These are phyloP conservation scores for Peronospora tabacina DNA, from an alignment of 352 stramenopile species.

Conservation along the genomic window DNA sequence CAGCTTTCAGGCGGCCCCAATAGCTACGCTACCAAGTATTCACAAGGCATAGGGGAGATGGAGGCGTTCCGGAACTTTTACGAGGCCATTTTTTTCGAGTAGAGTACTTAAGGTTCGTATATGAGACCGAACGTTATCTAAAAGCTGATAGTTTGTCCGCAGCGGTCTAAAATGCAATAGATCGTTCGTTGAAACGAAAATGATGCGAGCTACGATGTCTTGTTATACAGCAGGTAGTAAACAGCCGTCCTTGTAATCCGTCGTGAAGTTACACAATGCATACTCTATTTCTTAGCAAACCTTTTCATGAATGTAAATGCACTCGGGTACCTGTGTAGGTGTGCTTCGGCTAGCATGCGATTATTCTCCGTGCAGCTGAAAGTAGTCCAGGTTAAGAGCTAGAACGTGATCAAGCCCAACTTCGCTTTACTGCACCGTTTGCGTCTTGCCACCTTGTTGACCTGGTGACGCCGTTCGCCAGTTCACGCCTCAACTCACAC, in stretches of 20 bases:
- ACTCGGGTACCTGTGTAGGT: constrained; percentile 9
- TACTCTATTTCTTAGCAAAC: constrained; percentile 17
- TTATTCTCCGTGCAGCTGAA: neutral
- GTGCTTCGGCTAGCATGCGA: constrained; percentile 1
- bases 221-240: constrained; percentile 5
- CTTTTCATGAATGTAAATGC: constrained; percentile 13
- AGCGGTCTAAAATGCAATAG: constrained; percentile 4
- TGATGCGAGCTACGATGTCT: constrained; percentile 1
- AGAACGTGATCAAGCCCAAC: neutral
- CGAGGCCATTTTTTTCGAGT: constrained; percentile 75
- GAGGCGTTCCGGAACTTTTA: constrained; percentile 82
- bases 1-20: constrained; percentile 33
- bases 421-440: neutral
- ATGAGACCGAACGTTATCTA: constrained; percentile 35
- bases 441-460: neutral
- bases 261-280: constrained; percentile 8
- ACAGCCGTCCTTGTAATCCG: constrained; percentile 3
- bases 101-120: constrained; percentile 33
- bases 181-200: neutral
- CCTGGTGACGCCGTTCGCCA: constrained; percentile 9
- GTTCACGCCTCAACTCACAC: constrained; percentile 28
- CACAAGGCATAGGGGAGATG: constrained; percentile 64
- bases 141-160: constrained; percentile 5
- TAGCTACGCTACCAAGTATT: constrained; percentile 69
- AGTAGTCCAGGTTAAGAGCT: neutral